Evolutionary conservation across 1,284 basidiomycete species (phyloP), one percentile per base, ranked within the genome.

Genomic region (Wolfiporia cocos): DNA sequence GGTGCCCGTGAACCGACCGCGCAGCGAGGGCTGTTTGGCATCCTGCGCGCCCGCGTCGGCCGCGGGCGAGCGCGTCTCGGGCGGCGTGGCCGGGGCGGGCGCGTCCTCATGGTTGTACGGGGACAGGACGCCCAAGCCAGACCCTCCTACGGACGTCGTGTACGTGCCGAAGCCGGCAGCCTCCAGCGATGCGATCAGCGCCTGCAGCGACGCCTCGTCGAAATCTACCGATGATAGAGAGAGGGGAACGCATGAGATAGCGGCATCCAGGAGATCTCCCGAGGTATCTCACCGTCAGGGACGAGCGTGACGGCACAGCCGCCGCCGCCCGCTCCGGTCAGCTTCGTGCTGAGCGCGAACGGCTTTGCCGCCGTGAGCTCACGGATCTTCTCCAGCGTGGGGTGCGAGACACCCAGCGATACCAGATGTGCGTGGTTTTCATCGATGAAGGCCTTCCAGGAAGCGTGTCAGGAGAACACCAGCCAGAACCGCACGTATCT

Each of bases 311-410:
- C 92, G 2, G 95, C 88, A 58, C 96, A 99, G 14, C 96, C 96
- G 14, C 96, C 96, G 21, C 96, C 96, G n/a, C 96, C 96, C 2
- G 96, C 95, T 31, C 96, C 96, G 2, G 96, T 99, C 41, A 99
- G 67, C 70, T 99, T 99, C n/a, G 95, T 97, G 51, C 83, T 82
- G 36, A 99, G 70, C 5, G 67, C 68, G 64, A 85, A 88, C 5
- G 82, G 81, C 48, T 68, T 57, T 12, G 69, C 68, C 3, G 70
- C 65, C 0, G 92, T 92, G 54, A 76, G 81, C 23, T 71, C 66
- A 41, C 85, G 80, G 53, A 98, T 92, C 30, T 73, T 68, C 64
- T 99, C 96, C 39, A 99, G 69, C 1, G 85, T 69, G 4, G 89
- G 80, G 63, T 99, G 96, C 1, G 91, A 92, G 19, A 99, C 96